Conservation (phyloP, 192 early-diverging fungal species). For the Podila horticola region DNA sequence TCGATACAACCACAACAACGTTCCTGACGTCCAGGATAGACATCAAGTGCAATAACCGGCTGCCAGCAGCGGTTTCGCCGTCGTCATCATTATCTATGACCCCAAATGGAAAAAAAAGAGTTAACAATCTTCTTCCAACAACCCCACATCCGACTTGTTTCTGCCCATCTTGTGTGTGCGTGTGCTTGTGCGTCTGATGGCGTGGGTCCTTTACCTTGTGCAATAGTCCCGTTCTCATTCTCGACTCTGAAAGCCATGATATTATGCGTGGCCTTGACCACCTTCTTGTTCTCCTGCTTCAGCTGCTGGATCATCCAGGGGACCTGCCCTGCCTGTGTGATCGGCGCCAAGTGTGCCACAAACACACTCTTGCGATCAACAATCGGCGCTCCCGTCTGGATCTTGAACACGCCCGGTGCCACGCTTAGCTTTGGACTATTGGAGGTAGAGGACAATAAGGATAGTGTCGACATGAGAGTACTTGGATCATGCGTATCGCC, state of each 20-base stretch:
- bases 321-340: conserved; percentile 63
- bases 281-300: conserved; percentile 72
- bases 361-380: conserved; percentile 88
- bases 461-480: conserved; percentile 20
- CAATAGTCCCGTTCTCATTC: conserved; percentile 56
- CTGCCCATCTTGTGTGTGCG: not conserved
- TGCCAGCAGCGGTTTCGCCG: conserved; percentile 93
- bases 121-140: not conserved
- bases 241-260: conserved; percentile 89
- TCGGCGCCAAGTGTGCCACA: conserved; percentile 81
- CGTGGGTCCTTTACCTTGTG: conserved; percentile 71
- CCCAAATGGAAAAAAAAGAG: not conserved
- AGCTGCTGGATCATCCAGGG: conserved; percentile 61
- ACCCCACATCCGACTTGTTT: not conserved
- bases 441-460: conserved; percentile 6
- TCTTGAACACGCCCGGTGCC: conserved; percentile 45
- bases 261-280: conserved; percentile 90
- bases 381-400: conserved; percentile 66
- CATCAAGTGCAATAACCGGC: conserved; percentile 84
- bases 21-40: conserved; percentile 77
- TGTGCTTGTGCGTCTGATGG: no score
- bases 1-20: conserved; percentile 81
- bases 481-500: conserved; percentile 1
- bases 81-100: conserved; percentile 88
- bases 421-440: conserved; percentile 23